Evolutionary conservation across 305 asterid genomes (phyloP), one percentile per base, ranked within the genome.

Genomic region (Salvia sclarea): DNA sequence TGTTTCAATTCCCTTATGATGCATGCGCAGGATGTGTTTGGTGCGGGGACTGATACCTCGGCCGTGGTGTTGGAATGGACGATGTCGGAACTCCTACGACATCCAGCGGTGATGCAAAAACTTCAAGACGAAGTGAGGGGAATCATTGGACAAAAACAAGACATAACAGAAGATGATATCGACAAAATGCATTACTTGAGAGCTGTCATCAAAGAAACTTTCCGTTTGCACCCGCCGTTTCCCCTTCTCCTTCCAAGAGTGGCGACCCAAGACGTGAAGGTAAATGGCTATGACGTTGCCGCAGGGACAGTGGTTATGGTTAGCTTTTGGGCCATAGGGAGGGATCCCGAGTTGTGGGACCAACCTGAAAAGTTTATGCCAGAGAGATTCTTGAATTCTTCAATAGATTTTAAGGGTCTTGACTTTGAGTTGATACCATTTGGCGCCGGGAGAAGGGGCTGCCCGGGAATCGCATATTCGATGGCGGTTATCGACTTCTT

Each of bases 391-490:
- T 48, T 79, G 24, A 48, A 76, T 41, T 66, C 75, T 61, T 8
- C 76, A 0, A 35, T 79, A 8, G 86, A 79, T 40, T 70, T 22
- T 21, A 82, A 54, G 61, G 86, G 86, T 1, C 31, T 47, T 1
- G 74, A 82, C 41, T 82, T 79, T 6, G 73, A 76, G 69, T 21
- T 76, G 40, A 63, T 79, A 5, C 86, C 86, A 0, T 82, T 82
- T 40, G 86, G 84, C 2, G 74, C 80, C 3, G 86, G 86, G 4
- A 44, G 86, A 43, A 76, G 86, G 63, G 69, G 60, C 5, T 82
- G 86, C 28, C 86, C 84, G 0, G 86, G 79, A 16, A 66, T 74
- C 6, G 16, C 69, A 1, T 82, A 73, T 52, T 81, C 84, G 0
- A 59, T 68, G 58, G 66, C 78, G 3, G 20, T 45, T 0, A 33